phyloP scores from a whole-genome alignment of 495 filamentous ascomycete genomes.

The Glutinoglossum americanum region DNA sequence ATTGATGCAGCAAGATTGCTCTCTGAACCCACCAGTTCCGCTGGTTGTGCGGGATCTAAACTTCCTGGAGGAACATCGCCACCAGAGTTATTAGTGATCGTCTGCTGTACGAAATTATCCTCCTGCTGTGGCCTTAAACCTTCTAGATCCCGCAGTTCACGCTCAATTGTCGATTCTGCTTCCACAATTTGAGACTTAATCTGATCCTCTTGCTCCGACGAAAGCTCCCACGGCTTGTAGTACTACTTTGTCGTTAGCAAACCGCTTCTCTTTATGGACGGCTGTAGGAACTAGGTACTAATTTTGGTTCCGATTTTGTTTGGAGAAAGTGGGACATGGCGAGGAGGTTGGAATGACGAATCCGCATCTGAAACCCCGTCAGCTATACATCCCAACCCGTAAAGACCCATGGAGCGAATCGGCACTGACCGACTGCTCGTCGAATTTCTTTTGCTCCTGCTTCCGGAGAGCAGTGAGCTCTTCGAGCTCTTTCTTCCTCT shows the following conservation, averaged over 20 bases:
- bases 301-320: slow-evolving; percentile 49
- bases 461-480: slow-evolving; percentile 34
- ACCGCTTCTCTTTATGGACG: not conserved
- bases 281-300: slow-evolving; percentile 34
- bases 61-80: not conserved
- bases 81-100: not conserved
- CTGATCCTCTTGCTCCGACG: slow-evolving; percentile 34
- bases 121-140: slow-evolving; percentile 1
- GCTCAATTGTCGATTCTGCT: slow-evolving; percentile 23
- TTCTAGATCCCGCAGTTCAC: slow-evolving; percentile 22
- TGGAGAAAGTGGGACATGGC: slow-evolving; percentile 52
- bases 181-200: slow-evolving; percentile 39
- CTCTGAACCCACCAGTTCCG: slow-evolving; percentile 2
- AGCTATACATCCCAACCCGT: slow-evolving; percentile 7
- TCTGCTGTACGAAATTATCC: not conserved
- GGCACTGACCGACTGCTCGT: slow-evolving; percentile 50
- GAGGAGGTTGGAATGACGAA: slow-evolving; percentile 49
- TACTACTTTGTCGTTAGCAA: slow-evolving; percentile 30
- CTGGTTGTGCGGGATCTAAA: not conserved
- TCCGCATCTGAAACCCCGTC: slow-evolving; percentile 42
- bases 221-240: slow-evolving; percentile 72
- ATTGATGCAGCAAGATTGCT: not conserved
- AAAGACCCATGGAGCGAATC: not conserved
- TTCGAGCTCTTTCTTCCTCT: slow-evolving; percentile 39
- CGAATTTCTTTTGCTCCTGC: slow-evolving; percentile 53